Percentiles rank a stretch among this genome's conserved stretches.
These are phyloP conservation scores for Creolimax fragrantissima DNA, from an alignment of 78 protist species.

Conservation along the genomic window DNA sequence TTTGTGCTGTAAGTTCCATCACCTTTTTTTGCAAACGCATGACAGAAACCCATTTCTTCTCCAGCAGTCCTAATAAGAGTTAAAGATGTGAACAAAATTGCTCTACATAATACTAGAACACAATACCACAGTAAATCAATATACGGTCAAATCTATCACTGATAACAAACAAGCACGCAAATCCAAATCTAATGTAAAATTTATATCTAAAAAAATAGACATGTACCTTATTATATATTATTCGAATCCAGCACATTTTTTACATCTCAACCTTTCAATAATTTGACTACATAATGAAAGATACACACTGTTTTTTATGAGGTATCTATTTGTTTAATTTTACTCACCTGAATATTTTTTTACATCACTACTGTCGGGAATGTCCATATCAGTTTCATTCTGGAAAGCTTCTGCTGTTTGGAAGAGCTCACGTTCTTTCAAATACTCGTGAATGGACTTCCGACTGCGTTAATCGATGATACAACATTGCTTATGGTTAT, in stretches of 20 bases:
- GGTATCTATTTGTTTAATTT: not conserved
- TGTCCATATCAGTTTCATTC: not conserved
- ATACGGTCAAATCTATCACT: not conserved
- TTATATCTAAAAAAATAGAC: not conserved
- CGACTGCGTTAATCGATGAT: too few relatives aligned
- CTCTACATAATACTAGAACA: not conserved
- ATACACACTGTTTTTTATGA: not conserved
- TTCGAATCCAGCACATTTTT: too few relatives aligned
- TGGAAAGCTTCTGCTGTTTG: not conserved
- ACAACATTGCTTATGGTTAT: too few relatives aligned
- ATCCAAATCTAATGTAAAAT: not conserved
- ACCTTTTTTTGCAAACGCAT: slow-evolving; percentile 61
- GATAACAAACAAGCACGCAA: not conserved
- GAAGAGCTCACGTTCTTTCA: not conserved
- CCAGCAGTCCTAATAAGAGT: slow-evolving; percentile 37
- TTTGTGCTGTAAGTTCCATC: slow-evolving; percentile 51
- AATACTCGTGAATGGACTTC: not conserved
- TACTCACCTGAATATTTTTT: not conserved
- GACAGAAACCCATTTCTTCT: slow-evolving; percentile 75
- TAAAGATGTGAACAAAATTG: not conserved
- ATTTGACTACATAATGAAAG: not conserved
- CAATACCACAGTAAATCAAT: not conserved
- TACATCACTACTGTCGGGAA: not conserved
- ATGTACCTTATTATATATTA: too few relatives aligned
- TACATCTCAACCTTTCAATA: too few relatives aligned